These are phyloP conservation scores for Austroboletus novae-zelandiae DNA, from an alignment of 1,284 basidiomycete genomes.

Conservation along the genomic window DNA sequence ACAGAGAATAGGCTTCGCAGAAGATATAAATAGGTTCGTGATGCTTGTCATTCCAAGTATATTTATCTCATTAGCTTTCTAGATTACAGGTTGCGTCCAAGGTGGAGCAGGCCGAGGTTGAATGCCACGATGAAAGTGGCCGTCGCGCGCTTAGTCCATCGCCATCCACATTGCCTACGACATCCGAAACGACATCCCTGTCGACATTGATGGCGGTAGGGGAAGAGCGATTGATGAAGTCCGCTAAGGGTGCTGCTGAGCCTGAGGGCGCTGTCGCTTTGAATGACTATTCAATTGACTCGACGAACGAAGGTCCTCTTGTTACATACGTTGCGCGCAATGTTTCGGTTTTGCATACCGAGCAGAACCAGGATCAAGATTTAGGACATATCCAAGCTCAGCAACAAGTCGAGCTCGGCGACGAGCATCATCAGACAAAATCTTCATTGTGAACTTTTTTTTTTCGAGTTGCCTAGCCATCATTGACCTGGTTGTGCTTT, in stretches of 20 bases:
- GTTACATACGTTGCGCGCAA: background rate
- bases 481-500: background rate
- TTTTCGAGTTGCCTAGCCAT: background rate
- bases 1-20: no score
- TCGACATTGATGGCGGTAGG: background rate
- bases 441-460: conserved; percentile 3
- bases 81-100: background rate
- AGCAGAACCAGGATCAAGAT: background rate
- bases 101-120: background rate
- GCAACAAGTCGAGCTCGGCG: background rate
- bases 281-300: background rate
- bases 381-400: background rate
- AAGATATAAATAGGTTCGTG: background rate
- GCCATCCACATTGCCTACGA: background rate
- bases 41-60: background rate
- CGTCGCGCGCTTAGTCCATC: background rate
- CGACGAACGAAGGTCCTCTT: background rate
- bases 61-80: background rate
- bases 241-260: background rate
- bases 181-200: background rate
- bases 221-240: background rate
- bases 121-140: background rate
- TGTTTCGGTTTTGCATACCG: background rate
- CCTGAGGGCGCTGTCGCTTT: background rate
- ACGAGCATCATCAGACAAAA: background rate